Conservation (phyloP, 2,329 filamentous ascomycete genomes). For the Samsoniella hepiali region DNA sequence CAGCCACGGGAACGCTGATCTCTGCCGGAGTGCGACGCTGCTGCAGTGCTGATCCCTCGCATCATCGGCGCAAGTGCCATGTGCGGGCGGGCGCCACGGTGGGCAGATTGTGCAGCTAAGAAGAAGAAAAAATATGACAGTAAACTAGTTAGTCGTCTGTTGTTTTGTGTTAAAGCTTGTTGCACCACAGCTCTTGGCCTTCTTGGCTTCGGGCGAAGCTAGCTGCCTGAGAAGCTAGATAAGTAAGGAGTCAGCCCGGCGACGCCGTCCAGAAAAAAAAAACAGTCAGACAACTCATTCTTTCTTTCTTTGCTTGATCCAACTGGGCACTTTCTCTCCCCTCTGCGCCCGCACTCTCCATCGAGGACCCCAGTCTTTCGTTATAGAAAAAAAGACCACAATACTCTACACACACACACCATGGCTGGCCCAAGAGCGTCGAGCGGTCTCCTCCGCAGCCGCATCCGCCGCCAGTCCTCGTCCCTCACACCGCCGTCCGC, state of each 20-base stretch:
- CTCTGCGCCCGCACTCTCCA: no score
- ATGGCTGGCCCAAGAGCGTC: constrained; percentile 22
- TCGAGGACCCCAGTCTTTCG: not conserved
- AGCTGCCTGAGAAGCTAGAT: no score
- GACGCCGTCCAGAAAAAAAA: no score
- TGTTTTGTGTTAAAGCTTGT: not conserved
- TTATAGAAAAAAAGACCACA: no score
- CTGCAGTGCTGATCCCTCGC: not conserved
- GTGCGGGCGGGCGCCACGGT: not conserved
- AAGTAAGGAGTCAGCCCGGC: no score
- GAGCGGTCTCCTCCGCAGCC: constrained; percentile 19
- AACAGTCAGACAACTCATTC: no score
- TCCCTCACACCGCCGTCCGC: constrained; percentile 8
- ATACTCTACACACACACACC: no score
- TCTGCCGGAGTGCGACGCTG: not conserved
- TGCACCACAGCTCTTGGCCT: no score
- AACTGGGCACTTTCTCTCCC: no score
- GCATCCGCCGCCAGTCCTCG: constrained; percentile 18
- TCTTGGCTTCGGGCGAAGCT: no score
- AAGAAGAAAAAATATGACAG: not conserved
- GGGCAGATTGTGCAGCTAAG: not conserved
- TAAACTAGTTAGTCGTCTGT: not conserved
- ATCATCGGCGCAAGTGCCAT: not conserved
- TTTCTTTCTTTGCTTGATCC: no score
- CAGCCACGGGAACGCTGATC: not conserved